Percentiles rank a stretch among this genome's conserved stretches.
phyloP scores from a whole-genome alignment of 495 filamentous ascomycete genomes.

The Monascus purpureus region DNA sequence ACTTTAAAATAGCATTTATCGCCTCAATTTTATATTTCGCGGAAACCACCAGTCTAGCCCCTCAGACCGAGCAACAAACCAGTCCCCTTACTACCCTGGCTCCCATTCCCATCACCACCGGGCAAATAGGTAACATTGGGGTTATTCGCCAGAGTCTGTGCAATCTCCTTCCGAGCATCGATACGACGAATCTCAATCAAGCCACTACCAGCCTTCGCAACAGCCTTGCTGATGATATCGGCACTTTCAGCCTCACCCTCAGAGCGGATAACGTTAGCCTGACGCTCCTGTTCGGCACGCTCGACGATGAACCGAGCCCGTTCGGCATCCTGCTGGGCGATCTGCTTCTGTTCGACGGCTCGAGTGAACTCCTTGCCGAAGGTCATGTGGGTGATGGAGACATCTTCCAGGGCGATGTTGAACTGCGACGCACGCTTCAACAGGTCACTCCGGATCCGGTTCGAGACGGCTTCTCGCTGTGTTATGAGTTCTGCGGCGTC shows the following conservation, averaged over 20 bases:
- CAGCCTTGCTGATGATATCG: slow-evolving; percentile 81
- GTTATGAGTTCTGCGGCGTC: slow-evolving; percentile 99
- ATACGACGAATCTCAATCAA: slow-evolving; percentile 92
- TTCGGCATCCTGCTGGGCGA: slow-evolving; percentile 98
- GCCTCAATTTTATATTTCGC: too few species aligned
- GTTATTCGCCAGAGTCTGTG: slow-evolving; percentile 73
- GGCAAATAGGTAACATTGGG: slow-evolving; percentile 95
- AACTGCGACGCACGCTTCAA: slow-evolving; percentile 94
- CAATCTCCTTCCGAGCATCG: slow-evolving; percentile 94
- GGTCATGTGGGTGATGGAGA: slow-evolving; percentile 99
- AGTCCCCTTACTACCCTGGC: slow-evolving; percentile 48
- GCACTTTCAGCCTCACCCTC: slow-evolving; percentile 96
- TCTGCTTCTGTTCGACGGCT: slow-evolving; percentile 99
- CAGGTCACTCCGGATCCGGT: slow-evolving; percentile 90
- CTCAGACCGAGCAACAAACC: slow-evolving; percentile 49
- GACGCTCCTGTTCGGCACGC: slow-evolving; percentile 96
- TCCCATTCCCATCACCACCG: slow-evolving; percentile 51
- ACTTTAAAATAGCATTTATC: too few species aligned
- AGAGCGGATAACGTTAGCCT: slow-evolving; percentile 94
- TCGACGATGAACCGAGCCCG: slow-evolving; percentile 95
- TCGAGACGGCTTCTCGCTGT: slow-evolving; percentile 88
- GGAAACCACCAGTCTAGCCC: slow-evolving; percentile 9
- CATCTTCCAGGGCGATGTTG: slow-evolving; percentile 98
- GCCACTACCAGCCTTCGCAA: slow-evolving; percentile 84
- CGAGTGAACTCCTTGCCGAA: slow-evolving; percentile 98